Evolutionary conservation across 129 eudicot genomes (phyloP).

Genomic region (Chrysanthemum lavandulifolium): DNA sequence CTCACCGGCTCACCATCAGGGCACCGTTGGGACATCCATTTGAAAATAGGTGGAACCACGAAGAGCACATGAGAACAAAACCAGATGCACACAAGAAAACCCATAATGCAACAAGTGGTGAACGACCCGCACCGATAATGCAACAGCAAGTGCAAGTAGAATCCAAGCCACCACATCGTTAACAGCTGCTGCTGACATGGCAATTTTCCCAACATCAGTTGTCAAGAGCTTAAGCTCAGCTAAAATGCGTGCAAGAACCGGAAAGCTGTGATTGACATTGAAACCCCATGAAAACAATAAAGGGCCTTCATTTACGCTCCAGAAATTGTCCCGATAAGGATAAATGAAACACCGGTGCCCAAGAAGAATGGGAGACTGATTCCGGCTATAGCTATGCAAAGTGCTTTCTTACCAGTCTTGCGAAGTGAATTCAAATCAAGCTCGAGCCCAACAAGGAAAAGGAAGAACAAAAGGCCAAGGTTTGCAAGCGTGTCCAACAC

Average conservation of each 20-base stretch:
- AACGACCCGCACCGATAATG: conserved; percentile 50
- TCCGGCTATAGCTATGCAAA: conserved; percentile 74
- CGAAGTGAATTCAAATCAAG: conserved; percentile 63
- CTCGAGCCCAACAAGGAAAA: conserved; percentile 85
- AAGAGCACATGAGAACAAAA: conserved; percentile 50
- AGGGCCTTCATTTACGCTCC: conserved; percentile 49
- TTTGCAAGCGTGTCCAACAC: conserved; percentile 82
- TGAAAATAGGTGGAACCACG: conserved; percentile 53
- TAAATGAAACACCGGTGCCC: conserved; percentile 67
- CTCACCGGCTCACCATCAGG: conserved; percentile 74
- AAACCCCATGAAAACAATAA: conserved; percentile 86
- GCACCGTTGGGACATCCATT: conserved; percentile 64
- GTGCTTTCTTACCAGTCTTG: conserved; percentile 65
- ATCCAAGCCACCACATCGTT: conserved; percentile 94
- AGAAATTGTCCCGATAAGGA: conserved; percentile 42
- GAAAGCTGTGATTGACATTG: conserved; percentile 85
- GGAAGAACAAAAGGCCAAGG: conserved; percentile 77
- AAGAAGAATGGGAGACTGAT: conserved; percentile 63
- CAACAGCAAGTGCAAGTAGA: conserved; percentile 77
- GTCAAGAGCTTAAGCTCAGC: conserved; percentile 86
- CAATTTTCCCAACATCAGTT: conserved; percentile 83
- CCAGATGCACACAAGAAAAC: conserved; percentile 63
- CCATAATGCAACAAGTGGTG: conserved; percentile 75
- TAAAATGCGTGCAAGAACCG: conserved; percentile 81
- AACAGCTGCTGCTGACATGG: conserved; percentile 94